These are phyloP conservation scores for Effrenium voratum DNA, from an alignment of 73 alveolate species.

Conservation along the genomic window DNA sequence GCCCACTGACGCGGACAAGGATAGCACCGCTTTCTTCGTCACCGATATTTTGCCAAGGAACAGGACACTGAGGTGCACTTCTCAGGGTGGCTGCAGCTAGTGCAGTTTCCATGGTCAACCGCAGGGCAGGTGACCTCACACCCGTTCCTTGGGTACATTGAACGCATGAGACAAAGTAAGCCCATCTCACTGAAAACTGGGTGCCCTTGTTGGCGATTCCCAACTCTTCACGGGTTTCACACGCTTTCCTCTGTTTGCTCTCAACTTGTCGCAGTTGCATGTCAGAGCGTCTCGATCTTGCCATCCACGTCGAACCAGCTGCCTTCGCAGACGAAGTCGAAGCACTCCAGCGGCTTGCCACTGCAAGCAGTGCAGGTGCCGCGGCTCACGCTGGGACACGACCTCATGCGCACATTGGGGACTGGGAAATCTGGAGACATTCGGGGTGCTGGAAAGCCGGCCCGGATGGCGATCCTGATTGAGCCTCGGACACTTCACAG, in stretches of 20 bases:
- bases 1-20: background rate
- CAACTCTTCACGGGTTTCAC: background rate
- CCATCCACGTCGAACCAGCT: constrained; percentile 76
- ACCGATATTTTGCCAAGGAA: background rate
- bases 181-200: too few relatives aligned
- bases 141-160: constrained; percentile 58
- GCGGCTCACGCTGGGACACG: constrained; percentile 1
- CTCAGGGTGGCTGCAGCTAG: constrained; percentile 62
- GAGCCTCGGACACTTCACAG: constrained; percentile 10
- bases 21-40: background rate
- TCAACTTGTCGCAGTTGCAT: background rate
- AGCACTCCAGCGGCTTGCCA: constrained; percentile 36
- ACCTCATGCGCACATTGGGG: background rate
- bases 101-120: constrained; percentile 45
- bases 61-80: constrained; percentile 27
- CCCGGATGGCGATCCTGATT: background rate
- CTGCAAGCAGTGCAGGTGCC: background rate
- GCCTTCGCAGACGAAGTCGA: constrained; percentile 38
- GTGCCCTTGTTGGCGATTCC: background rate
- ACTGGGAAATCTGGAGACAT: background rate
- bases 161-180: too few relatives aligned
- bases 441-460: background rate
- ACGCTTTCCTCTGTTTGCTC: background rate
- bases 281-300: background rate
- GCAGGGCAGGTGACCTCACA: constrained; percentile 51